Base-by-base conservation (phyloP, 306 rosid species). In the Medicago ruthenica region DNA sequence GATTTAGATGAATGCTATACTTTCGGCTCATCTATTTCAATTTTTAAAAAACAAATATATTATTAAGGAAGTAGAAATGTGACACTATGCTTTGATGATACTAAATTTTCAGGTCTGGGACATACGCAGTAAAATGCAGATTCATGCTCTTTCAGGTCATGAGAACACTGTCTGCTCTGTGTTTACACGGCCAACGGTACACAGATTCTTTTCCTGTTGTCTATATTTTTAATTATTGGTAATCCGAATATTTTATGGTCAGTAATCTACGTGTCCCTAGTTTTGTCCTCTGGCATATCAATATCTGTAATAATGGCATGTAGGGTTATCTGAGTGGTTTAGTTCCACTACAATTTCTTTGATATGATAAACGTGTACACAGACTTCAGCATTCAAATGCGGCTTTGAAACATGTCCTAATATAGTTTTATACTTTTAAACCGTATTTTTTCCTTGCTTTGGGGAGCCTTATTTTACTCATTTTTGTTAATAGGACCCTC, bases 151-250 rank as follows among this genome's bases (percentile, higher is more conserved):
- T 50, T 86, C 97, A 8, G 99, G 99, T 64, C 99, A 95, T 60
- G 97, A 95, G 44, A 92, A 95, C 87, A 92, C 99, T 60, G 97
- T 95, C 63, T 95, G 99, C 90, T 95, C 98, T 4, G 97, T 95
- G 69, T 95, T 95, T 78, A 92, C 97, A 4, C 91, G 98, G 55
- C 92, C 99, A 8, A 90, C 90, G 59, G 99, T 95, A 88, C 40
- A 87, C 40, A 60, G 40, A 72, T 81, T 80, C 78, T 71, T 45
- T 57, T 63, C 11, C 42, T 45, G 71, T 55, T 73, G 57, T 44
- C 60, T 65, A 6, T 60, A 13, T 20, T 80, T 71, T 73, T 44
- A 17, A 9, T 59, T 21, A 34, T 44, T 17, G 4, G 44, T 54
- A 11, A 31, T 62, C 61, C 3, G 41, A 40, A 58, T 54, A 40